phyloP scores from a whole-genome alignment of 2,329 filamentous ascomycete species.

The Aspergillus costaricaensis region DNA sequence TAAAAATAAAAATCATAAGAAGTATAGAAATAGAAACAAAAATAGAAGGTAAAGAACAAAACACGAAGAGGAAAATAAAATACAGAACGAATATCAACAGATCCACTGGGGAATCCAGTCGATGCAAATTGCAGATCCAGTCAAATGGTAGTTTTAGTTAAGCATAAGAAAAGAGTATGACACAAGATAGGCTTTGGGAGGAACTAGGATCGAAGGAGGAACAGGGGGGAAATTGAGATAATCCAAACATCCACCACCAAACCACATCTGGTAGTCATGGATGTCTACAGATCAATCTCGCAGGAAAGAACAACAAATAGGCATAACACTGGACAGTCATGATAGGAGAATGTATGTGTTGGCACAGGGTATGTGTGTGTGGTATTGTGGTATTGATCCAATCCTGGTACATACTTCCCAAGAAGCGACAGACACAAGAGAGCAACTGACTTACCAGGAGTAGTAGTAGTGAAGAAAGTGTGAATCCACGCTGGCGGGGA shows the following conservation, averaged over 20 bases:
- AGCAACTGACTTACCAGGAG: conserved; percentile 9
- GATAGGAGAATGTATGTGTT: too few relatives aligned
- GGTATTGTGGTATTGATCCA: too few relatives aligned
- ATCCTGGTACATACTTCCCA: too few relatives aligned
- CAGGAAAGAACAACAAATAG: too few relatives aligned
- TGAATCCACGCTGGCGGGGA: conserved; percentile 15
- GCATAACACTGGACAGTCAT: too few relatives aligned
- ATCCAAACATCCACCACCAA: not conserved
- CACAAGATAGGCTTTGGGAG: not conserved
- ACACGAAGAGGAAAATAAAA: conserved; percentile 2
- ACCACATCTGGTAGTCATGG: not conserved
- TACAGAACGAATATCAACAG: not conserved
- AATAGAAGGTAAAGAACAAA: not conserved
- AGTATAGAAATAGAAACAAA: not conserved
- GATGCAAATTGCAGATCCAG: too few relatives aligned
- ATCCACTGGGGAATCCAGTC: not conserved
- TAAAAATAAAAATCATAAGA: not conserved
- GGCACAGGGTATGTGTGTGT: too few relatives aligned
- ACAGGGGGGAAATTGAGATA: not conserved
- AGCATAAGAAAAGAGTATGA: not conserved
- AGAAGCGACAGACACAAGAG: not conserved
- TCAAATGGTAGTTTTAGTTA: not conserved
- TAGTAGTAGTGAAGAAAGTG: conserved; percentile 12
- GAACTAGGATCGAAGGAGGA: not conserved
- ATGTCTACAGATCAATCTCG: not conserved